Evolutionary conservation across 129 eudicot species (phyloP), one percentile per base, ranked within the genome.

Genomic region (Ambrosia trifida): DNA sequence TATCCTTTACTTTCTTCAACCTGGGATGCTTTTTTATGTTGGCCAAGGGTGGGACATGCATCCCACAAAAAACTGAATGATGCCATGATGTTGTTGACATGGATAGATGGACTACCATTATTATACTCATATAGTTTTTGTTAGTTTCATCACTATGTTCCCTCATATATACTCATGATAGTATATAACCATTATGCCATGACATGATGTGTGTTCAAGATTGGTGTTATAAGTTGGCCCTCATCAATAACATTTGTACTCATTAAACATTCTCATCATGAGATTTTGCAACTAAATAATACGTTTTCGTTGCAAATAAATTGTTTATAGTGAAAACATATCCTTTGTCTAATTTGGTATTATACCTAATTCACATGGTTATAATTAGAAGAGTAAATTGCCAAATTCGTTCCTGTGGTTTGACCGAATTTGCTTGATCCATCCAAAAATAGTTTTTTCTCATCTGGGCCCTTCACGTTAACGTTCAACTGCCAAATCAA

Each of bases 1-100:
- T 71, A 5, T 62, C 30, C 68, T 69, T 68, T 63, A 18, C 65
- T 62, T 70, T 78, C 44, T 78, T 78, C 64, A 78, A 78, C 82
- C 82, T 78, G 82, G 82, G 82, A 78, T 78, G 82, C 82, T 78
- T 77, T 78, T 70, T 78, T 51, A 70, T 78, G 81, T 78, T 78
- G 71, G 81, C 51, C 68, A 78, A 63, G 72, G 59, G 77, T 78
- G 72, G 81, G 81, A 71, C 81, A 78, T 63, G 59, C 58, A 61
- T 61, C 72, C 81, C 76, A 77, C 41, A 51, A 78, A 76, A 62
- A 62, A 70, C 72, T 78, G 50, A 78, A 63, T 53, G 59, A 78
- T 62, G 77, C 70, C 76, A 77, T 61, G 68, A 77, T 78, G 66
- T 70, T 54, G 65, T 77, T 77, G 76, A 69, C 75, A 68, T 68